Conservation (phyloP, 768 basidiomycete species). For the Boletus vinaceobasis region DNA sequence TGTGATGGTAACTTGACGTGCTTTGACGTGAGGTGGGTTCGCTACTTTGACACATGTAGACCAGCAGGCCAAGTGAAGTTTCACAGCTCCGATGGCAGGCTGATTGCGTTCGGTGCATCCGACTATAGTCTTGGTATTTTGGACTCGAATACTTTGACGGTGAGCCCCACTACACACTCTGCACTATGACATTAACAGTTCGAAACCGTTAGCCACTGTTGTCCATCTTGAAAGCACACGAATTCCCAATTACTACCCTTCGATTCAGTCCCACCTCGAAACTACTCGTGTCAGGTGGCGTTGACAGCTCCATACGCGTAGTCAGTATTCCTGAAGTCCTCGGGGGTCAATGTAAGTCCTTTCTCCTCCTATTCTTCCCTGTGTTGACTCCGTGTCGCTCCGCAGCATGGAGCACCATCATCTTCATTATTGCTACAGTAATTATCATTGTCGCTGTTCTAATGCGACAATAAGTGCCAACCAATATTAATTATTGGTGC, state of each 20-base stretch:
- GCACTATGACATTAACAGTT: background rate
- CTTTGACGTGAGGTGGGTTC: slow-evolving; percentile 78
- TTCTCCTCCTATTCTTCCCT: slow-evolving; percentile 22
- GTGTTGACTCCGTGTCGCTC: slow-evolving; percentile 25
- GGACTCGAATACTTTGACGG: slow-evolving; percentile 73
- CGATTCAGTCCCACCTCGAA: slow-evolving; percentile 81
- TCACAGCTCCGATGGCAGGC: slow-evolving; percentile 70
- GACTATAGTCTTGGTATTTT: slow-evolving; percentile 83
- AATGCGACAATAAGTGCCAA: slow-evolving; percentile 26
- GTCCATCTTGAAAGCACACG: slow-evolving; percentile 90
- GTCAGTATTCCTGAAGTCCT: slow-evolving; percentile 64
- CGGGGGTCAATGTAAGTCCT: slow-evolving; percentile 50
- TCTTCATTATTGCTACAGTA: slow-evolving; percentile 43
- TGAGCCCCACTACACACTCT: slow-evolving; percentile 35
- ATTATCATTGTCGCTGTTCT: slow-evolving; percentile 42
- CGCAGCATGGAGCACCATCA: slow-evolving; percentile 38
- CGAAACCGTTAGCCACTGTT: slow-evolving; percentile 63
- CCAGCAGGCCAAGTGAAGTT: slow-evolving; percentile 1
- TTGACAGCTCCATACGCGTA: slow-evolving; percentile 83
- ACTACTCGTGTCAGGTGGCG: slow-evolving; percentile 85
- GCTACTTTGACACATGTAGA: background rate
- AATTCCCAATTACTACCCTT: slow-evolving; percentile 88
- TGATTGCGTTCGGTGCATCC: slow-evolving; percentile 83
- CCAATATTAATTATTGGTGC: background rate
- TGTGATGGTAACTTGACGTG: slow-evolving; percentile 80